Conservation (phyloP, 164 flowering plant species). For the Vitis rupestris region DNA sequence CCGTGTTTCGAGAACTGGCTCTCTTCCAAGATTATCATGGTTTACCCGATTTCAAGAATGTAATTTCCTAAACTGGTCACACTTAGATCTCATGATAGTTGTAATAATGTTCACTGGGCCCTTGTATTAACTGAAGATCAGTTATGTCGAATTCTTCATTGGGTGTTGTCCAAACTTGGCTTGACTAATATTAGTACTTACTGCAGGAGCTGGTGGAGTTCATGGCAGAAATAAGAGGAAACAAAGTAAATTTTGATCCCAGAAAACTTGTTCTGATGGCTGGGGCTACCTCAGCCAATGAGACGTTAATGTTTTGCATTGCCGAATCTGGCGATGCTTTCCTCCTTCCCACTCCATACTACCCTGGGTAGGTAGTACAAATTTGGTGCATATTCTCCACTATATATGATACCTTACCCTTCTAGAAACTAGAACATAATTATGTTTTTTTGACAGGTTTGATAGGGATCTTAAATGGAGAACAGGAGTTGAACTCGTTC, state of each 20-base stretch:
- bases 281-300: constrained; percentile 89
- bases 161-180: too few species aligned
- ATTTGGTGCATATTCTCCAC: neutral
- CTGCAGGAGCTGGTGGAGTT: constrained; percentile 64
- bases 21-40: constrained; percentile 71
- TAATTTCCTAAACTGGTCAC: constrained; percentile 12
- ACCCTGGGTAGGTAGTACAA: constrained; percentile 62
- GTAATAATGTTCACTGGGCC: too few species aligned
- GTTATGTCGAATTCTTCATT: too few species aligned
- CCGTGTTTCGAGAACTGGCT: constrained; percentile 65
- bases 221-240: constrained; percentile 64
- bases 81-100: too few species aligned
- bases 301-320: constrained; percentile 76
- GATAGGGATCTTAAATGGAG: constrained; percentile 95
- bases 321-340: constrained; percentile 83
- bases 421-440: neutral
- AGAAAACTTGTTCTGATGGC: constrained; percentile 73
- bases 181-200: neutral
- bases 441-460: constrained; percentile 41
- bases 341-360: constrained; percentile 87
- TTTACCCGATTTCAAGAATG: constrained; percentile 63
- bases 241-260: constrained; percentile 61
- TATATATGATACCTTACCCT: neutral
- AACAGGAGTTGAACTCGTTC: constrained; percentile 76
- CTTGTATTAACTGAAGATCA: too few species aligned